Evolutionary conservation across 305 asterid genomes (phyloP).

Genomic region (Withania somnifera): DNA sequence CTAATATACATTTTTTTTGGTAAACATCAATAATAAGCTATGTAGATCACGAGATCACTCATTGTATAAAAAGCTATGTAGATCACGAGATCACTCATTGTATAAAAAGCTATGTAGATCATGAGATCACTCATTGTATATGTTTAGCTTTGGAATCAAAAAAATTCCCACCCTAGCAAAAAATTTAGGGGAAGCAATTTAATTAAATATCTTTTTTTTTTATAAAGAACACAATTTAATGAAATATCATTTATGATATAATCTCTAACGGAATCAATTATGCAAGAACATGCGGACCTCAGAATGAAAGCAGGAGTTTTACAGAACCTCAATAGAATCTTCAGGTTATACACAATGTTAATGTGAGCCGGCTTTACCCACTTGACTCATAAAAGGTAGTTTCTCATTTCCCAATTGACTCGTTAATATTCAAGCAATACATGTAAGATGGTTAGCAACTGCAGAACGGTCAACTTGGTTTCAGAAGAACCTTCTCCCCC

Average conservation of each 20-base stretch:
- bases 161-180: neutral
- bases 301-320: neutral
- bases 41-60: neutral
- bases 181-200: neutral
- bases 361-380: neutral
- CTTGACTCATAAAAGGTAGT: neutral
- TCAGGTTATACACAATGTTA: neutral
- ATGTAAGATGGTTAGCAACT: neutral
- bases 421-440: neutral
- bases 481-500: neutral
- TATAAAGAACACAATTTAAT: no score
- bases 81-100: no score
- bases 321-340: neutral
- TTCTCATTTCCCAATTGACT: neutral
- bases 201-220: no score
- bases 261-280: neutral
- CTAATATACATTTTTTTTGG: neutral
- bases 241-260: neutral
- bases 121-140: no score
- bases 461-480: no score
- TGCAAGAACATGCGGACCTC: neutral
- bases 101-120: no score
- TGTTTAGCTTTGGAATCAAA: no score
- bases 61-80: no score
- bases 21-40: neutral